phyloP scores from a whole-genome alignment of 768 basidiomycete genomes.

The Pulveroboletus ravenelii region DNA sequence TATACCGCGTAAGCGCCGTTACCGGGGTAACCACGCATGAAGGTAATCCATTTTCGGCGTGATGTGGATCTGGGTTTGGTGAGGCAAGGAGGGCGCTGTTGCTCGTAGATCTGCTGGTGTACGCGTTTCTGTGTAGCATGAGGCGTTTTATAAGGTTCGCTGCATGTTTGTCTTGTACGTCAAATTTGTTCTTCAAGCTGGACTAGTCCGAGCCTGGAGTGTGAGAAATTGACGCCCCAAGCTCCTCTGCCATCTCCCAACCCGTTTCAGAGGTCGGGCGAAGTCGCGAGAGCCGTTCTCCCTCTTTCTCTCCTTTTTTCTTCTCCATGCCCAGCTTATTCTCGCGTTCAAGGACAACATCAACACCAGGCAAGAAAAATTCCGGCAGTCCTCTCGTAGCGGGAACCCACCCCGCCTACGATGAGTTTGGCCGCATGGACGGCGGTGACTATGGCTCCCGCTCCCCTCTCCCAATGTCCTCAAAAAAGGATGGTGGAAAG shows the following conservation, averaged over 20 bases:
- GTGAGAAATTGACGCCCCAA: slow-evolving; percentile 26
- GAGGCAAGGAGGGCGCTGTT: no score
- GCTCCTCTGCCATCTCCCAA: not conserved
- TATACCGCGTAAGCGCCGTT: not conserved
- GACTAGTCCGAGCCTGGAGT: not conserved
- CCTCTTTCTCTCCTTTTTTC: not conserved
- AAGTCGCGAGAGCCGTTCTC: slow-evolving; percentile 5
- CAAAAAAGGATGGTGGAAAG: slow-evolving; percentile 48
- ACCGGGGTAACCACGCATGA: not conserved
- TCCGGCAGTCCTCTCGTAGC: slow-evolving; percentile 6
- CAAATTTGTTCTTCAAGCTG: not conserved
- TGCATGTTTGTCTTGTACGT: not conserved
- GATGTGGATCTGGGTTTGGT: not conserved
- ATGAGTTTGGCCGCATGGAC: slow-evolving; percentile 64
- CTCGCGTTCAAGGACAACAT: slow-evolving; percentile 62
- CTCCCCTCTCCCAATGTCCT: slow-evolving; percentile 13
- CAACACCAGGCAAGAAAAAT: slow-evolving; percentile 46
- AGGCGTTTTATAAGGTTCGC: not conserved
- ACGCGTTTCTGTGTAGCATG: no score
- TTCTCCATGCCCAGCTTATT: slow-evolving; percentile 68
- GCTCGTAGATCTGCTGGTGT: no score
- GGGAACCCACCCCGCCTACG: slow-evolving; percentile 30
- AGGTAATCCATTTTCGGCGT: not conserved
- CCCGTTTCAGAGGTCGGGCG: slow-evolving; percentile 15
- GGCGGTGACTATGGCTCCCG: slow-evolving; percentile 40